phyloP scores from a whole-genome alignment of 768 basidiomycete genomes.

The Lenzites betulinus region DNA sequence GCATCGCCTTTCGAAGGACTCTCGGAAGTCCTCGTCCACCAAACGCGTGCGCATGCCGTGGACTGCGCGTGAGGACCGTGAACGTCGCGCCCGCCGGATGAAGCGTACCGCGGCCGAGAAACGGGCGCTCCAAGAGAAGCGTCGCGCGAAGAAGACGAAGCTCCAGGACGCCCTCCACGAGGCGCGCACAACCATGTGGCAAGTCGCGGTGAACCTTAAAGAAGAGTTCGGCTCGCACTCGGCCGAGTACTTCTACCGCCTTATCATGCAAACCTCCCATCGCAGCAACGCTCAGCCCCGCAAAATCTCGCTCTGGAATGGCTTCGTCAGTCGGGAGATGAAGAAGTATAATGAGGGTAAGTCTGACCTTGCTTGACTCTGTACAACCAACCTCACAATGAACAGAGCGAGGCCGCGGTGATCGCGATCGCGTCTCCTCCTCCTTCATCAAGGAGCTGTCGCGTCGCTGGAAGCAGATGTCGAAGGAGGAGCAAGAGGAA shows the following conservation, averaged over 20 bases:
- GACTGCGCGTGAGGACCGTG: background rate
- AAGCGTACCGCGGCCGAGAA: background rate
- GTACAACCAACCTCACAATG: background rate
- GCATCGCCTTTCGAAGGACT: background rate
- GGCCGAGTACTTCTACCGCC: too few species aligned
- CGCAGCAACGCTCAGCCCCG: background rate
- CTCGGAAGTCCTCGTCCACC: background rate
- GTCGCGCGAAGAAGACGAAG: constrained; percentile 2
- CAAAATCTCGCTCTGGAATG: constrained; percentile 3
- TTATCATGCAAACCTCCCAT: background rate
- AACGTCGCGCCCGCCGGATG: background rate
- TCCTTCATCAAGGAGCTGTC: too few species aligned
- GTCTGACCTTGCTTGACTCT: background rate
- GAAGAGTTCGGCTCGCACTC: background rate
- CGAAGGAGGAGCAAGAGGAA: too few species aligned
- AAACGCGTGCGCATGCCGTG: background rate
- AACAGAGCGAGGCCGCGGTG: background rate
- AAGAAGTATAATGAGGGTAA: background rate
- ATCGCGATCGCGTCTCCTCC: too few species aligned
- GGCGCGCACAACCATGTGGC: background rate
- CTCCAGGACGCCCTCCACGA: background rate
- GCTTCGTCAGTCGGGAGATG: background rate
- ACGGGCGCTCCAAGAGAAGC: background rate
- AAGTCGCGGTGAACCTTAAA: background rate
- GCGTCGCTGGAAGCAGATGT: too few species aligned